Conservation (phyloP, 257 asterid species). For the Jacaranda copaia region DNA sequence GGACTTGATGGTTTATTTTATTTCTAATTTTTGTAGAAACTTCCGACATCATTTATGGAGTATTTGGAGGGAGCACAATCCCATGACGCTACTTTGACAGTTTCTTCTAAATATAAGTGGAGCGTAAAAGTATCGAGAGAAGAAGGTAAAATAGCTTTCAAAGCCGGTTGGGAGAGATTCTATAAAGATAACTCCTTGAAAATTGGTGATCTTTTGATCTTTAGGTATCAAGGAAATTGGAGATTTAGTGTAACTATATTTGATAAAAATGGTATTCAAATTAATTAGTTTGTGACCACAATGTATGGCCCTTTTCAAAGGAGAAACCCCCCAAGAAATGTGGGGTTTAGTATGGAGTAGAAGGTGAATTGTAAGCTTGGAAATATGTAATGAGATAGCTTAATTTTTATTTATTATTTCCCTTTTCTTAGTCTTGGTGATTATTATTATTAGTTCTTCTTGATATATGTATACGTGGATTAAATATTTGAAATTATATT, state of each 20-base stretch:
- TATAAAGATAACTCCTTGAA: constrained; percentile 28
- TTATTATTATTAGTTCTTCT: too few species aligned
- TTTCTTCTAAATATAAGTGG: constrained; percentile 17
- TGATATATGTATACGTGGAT: too few species aligned
- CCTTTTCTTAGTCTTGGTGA: neutral
- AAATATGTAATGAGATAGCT: neutral
- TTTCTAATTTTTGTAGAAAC: constrained; percentile 13
- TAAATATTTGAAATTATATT: too few species aligned
- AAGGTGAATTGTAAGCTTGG: neutral
- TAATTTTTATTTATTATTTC: neutral
- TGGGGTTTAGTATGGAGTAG: too few species aligned
- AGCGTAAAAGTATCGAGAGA: neutral
- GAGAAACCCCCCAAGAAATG: neutral
- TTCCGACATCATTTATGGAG: constrained; percentile 26
- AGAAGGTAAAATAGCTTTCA: constrained; percentile 16
- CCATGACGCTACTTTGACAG: constrained; percentile 15
- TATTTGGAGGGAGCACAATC: neutral
- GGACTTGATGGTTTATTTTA: neutral
- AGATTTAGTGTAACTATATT: constrained; percentile 32
- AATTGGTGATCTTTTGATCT: constrained; percentile 24
- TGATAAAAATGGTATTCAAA: neutral
- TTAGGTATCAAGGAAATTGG: constrained; percentile 33
- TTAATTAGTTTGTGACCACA: neutral
- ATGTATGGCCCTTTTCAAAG: too few species aligned
- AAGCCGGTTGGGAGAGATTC: constrained; percentile 39